Evolutionary conservation across 2,329 filamentous ascomycete genomes (phyloP), one percentile per base, ranked within the genome.

Genomic region (Hypoxylon sp.): DNA sequence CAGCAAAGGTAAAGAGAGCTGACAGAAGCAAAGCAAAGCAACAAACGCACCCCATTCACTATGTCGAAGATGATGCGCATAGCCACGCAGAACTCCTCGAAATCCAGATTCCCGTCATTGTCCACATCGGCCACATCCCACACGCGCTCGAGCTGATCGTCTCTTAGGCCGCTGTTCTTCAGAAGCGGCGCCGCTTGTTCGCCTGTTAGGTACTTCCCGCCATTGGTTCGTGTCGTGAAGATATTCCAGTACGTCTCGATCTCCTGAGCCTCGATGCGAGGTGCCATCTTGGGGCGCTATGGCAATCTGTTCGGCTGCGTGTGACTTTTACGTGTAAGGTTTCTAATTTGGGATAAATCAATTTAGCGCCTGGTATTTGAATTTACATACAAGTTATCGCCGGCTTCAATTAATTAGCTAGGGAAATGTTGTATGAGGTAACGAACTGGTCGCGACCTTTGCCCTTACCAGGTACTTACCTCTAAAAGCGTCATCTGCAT

Each of bases 81-180:
- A 27, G 92, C 94, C 51, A 99, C 94, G 73, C 94, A 99, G 72
- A 99, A 99, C 79, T 99, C 94, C 76, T 99, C 94, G 77, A 99
- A 99, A 75, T 99, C 94, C 45, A 99, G 80, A 73, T 95, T 95
- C 58, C 94, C 94, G 76, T 99, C 94, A 64, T 92, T 92, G 74
- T 99, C 94, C 55, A 99, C 91, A 71, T 99, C 94, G 51, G 94
- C 91, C 57, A 99, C 81, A 68, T 99, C 94, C 94, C 94, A 99
- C 57, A 99, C 90, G 64, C 87, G 84, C 76, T 97, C 94, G n/a
- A 99, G 86, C 75, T 99, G 93, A 67, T 81, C 80, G 66, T 85
- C 82, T 47, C 79, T 78, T 56, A 85, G 71, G 8, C 82, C 82
- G 60, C 81, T 84, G 73, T 85, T 84, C 72, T 85, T 85, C 43